Conservation (phyloP, 164 flowering plant genomes). For the Pachysandra terminalis region DNA sequence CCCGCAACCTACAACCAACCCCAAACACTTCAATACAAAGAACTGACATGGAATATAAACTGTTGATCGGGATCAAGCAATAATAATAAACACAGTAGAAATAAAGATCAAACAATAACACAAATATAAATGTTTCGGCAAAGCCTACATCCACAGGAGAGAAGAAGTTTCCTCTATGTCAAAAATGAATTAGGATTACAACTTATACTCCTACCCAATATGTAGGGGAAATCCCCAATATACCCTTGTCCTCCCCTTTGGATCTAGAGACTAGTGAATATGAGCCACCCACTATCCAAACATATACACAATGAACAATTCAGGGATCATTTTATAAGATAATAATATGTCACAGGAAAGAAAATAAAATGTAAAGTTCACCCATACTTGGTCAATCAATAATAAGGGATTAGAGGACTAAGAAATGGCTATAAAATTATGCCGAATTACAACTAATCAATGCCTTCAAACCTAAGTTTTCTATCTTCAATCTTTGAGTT, state of each 20-base stretch:
- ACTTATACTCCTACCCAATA: too few species aligned
- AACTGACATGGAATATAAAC: neutral
- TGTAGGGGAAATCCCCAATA: too few species aligned
- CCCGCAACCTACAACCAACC: conserved; percentile 12
- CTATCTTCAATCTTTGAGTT: neutral
- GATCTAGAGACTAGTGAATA: too few species aligned
- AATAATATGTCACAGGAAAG: neutral
- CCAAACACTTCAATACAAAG: neutral
- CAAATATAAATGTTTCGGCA: too few species aligned
- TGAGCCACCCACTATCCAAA: too few species aligned
- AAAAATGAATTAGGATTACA: too few species aligned
- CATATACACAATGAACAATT: neutral
- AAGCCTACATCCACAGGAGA: too few species aligned
- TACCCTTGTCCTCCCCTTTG: too few species aligned
- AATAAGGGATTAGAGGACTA: neutral
- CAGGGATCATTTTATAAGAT: neutral
- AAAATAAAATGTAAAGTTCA: neutral
- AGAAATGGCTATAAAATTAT: neutral
- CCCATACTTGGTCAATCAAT: neutral
- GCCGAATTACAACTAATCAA: neutral
- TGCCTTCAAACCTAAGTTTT: neutral
- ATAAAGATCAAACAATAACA: too few species aligned
- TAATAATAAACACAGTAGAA: too few species aligned
- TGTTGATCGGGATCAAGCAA: too few species aligned
- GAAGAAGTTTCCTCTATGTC: too few species aligned